phyloP scores from a whole-genome alignment of 1,284 basidiomycete species.

The Mrakiaceae sp. region DNA sequence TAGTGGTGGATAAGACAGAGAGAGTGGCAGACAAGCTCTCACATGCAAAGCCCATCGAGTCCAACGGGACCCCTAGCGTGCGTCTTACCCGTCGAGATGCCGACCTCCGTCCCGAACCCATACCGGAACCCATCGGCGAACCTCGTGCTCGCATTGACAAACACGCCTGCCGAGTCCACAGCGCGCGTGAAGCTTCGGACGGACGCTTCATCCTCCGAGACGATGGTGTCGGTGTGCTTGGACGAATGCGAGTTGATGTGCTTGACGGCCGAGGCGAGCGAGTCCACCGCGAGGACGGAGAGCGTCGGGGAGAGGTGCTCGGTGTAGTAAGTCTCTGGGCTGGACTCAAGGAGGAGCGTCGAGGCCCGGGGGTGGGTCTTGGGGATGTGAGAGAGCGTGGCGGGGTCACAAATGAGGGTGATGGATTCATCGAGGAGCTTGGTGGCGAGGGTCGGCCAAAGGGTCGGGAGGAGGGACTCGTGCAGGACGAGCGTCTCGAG shows the following conservation, averaged over 20 bases:
- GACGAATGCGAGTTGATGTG: constrained; percentile 91
- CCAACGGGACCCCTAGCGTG: constrained; percentile 96
- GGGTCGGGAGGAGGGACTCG: constrained; percentile 49
- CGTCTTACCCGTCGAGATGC: constrained; percentile 91
- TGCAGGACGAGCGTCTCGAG: constrained; percentile 85
- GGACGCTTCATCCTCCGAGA: constrained; percentile 62
- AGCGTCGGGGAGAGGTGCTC: constrained; percentile 80
- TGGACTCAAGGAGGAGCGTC: constrained; percentile 43
- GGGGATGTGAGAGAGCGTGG: constrained; percentile 46
- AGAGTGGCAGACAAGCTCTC: constrained; percentile 64
- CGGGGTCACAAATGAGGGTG: constrained; percentile 63
- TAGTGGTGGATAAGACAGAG: neutral
- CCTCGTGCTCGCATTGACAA: constrained; percentile 86
- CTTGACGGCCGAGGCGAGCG: constrained; percentile 59
- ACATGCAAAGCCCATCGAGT: constrained; percentile 84
- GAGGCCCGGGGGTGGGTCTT: constrained; percentile 21
- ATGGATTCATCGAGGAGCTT: constrained; percentile 62
- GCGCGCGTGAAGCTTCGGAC: constrained; percentile 71
- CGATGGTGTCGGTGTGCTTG: constrained; percentile 89
- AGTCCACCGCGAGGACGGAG: constrained; percentile 63
- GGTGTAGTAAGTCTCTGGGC: constrained; percentile 58
- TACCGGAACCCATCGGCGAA: constrained; percentile 97
- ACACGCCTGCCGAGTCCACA: constrained; percentile 85
- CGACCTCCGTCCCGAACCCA: constrained; percentile 95
- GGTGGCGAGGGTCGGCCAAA: constrained; percentile 70